phyloP scores from a whole-genome alignment of 805 yeast genomes.

The Starmera caribaea region DNA sequence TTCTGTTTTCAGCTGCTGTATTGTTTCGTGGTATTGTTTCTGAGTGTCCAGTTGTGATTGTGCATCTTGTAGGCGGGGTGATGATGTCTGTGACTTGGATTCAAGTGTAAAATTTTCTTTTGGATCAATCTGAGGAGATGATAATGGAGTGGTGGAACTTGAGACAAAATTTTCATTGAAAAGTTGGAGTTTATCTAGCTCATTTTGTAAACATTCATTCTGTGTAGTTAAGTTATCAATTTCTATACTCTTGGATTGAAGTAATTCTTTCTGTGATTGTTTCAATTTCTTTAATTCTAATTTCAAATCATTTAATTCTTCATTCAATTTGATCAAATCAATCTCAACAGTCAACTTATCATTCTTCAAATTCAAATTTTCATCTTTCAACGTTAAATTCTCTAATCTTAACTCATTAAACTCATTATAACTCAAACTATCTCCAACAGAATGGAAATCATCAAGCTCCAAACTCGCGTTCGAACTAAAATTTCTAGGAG shows the following conservation, averaged over 20 bases:
- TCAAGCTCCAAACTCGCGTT: background rate
- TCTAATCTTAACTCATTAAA: constrained; percentile 6
- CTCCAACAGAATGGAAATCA: too few species aligned
- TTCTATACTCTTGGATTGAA: constrained; percentile 6
- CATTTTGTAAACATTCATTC: constrained; percentile 5
- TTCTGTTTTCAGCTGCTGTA: background rate
- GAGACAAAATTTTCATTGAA: background rate
- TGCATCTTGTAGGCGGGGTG: background rate
- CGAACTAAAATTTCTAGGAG: background rate
- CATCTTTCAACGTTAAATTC: constrained; percentile 7
- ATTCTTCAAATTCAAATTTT: constrained; percentile 5
- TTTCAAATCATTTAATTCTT: constrained; percentile 7
- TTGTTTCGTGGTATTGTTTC: constrained; percentile 4
- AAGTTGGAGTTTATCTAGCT: constrained; percentile 3
- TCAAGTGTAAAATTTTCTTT: background rate
- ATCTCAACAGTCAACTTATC: background rate
- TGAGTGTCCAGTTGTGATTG: background rate
- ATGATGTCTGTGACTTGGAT: background rate
- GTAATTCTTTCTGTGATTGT: constrained; percentile 2
- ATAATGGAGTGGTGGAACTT: background rate
- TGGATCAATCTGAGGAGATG: constrained; percentile 1
- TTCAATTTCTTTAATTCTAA: constrained; percentile 3
- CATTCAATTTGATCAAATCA: background rate
- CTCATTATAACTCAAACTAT: too few species aligned
- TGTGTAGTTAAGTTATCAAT: constrained; percentile 5